A percentile compares a stretch with the other conserved stretches of the same genome.
Conservation (phyloP, 2,329 filamentous ascomycete species). For the Didymella exigua region DNA sequence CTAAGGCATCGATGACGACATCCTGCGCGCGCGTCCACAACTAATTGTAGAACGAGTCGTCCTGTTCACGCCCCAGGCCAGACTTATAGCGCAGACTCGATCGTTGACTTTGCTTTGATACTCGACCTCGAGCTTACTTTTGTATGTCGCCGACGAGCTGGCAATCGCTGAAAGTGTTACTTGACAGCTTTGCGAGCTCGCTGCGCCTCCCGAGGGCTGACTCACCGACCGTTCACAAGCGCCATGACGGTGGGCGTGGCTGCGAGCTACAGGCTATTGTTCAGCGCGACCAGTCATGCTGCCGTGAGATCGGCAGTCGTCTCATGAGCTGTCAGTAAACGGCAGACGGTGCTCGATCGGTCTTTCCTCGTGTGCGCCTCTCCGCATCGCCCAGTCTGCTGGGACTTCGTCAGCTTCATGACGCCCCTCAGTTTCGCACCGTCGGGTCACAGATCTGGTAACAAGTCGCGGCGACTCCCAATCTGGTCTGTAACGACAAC, state of each 20-base stretch:
- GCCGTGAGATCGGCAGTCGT: slow-evolving; percentile 4
- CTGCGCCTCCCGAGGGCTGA: neutral
- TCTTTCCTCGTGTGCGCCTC: slow-evolving; percentile 28
- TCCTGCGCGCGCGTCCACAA: neutral
- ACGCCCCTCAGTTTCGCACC: slow-evolving; percentile 6
- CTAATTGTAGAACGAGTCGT: neutral
- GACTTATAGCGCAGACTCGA: neutral
- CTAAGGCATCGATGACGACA: slow-evolving; percentile 3
- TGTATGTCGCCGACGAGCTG: slow-evolving; percentile 8
- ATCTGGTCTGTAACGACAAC: slow-evolving; percentile 23
- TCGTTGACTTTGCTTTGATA: neutral
- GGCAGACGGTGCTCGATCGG: slow-evolving; percentile 23
- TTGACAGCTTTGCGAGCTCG: neutral
- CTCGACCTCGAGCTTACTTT: slow-evolving; percentile 8
- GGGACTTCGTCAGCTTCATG: slow-evolving; percentile 26
- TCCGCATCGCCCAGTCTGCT: slow-evolving; percentile 37
- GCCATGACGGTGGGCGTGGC: slow-evolving; percentile 1
- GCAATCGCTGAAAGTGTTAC: neutral
- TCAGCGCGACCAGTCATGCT: slow-evolving; percentile 1
- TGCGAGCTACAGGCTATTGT: neutral
- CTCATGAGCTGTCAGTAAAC: slow-evolving; percentile 30
- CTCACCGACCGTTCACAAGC: neutral
- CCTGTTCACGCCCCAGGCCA: neutral
- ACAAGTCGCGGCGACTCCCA: slow-evolving; percentile 7
- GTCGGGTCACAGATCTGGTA: slow-evolving; percentile 10